phyloP scores from a whole-genome alignment of 208 protist genomes.

The Acanthamoeba rhysodes region DNA sequence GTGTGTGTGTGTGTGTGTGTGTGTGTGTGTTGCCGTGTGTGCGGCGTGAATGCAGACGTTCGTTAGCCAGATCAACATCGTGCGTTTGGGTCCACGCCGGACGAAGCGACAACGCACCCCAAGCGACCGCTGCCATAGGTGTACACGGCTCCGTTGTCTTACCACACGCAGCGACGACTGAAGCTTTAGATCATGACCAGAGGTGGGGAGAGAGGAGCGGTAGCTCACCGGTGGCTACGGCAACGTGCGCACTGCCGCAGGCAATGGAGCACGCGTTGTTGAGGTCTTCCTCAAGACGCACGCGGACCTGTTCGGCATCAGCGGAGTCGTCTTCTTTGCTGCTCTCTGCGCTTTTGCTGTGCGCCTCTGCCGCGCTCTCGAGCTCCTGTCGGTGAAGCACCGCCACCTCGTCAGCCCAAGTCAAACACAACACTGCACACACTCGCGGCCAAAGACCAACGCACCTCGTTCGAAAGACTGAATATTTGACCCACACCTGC shows the following conservation, averaged over 20 bases:
- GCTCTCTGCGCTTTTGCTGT: neutral
- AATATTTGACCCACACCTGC: no score
- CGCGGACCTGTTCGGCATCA: neutral
- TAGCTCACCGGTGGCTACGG: neutral
- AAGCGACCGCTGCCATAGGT: constrained; percentile 26
- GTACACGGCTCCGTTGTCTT: neutral
- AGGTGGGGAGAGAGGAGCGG: neutral
- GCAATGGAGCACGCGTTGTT: neutral
- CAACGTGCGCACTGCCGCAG: neutral
- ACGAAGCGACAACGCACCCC: neutral
- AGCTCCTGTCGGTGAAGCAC: no score
- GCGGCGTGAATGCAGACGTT: neutral
- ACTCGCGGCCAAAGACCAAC: no score
- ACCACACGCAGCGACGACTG: neutral
- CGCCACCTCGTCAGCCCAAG: no score
- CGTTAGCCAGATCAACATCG: no score
- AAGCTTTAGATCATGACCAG: no score
- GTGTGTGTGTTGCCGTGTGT: neutral
- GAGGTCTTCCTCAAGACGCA: constrained; percentile 24
- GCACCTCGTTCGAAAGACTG: no score
- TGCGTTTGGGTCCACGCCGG: neutral
- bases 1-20: no score
- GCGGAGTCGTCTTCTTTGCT: neutral
- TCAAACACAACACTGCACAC: no score
- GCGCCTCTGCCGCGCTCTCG: no score